These are phyloP conservation scores for Passiflora organensis DNA, from an alignment of 345 rosid genomes.

Conservation along the genomic window DNA sequence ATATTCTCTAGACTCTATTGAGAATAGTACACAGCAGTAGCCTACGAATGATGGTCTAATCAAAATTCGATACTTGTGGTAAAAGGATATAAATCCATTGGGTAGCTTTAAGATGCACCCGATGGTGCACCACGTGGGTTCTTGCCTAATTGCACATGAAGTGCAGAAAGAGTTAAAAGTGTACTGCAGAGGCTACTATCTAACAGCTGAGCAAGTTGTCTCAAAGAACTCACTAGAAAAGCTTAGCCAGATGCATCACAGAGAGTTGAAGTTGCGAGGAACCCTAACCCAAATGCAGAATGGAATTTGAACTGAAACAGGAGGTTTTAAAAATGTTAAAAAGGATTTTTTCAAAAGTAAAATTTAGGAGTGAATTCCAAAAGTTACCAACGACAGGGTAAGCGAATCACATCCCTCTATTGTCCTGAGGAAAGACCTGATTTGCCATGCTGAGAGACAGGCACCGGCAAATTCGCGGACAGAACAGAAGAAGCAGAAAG, in stretches of 20 bases:
- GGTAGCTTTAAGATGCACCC: no score
- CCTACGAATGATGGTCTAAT: no score
- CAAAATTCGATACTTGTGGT: no score
- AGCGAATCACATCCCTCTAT: no score
- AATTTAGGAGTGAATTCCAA: slow-evolving; percentile 29
- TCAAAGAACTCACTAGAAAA: no score
- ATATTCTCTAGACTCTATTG: no score
- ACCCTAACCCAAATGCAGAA: slow-evolving; percentile 7
- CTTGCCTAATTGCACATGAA: no score
- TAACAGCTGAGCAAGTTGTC: no score
- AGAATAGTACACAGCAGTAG: no score
- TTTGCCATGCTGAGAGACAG: slow-evolving; percentile 16
- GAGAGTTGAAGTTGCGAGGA: background rate
- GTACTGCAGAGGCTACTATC: background rate
- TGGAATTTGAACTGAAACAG: background rate
- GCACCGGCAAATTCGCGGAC: slow-evolving; percentile 21
- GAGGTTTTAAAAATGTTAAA: slow-evolving; percentile 12
- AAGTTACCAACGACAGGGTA: slow-evolving; percentile 14
- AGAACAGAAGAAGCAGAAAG: slow-evolving; percentile 25
- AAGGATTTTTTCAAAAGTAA: slow-evolving; percentile 10
- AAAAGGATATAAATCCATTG: background rate
- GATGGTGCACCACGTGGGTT: no score
- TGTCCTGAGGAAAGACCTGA: background rate
- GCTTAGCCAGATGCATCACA: no score
- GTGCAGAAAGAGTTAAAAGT: slow-evolving; percentile 2